A percentile compares a stretch with the other conserved stretches of the same genome.
Conservation (phyloP, 768 basidiomycete genomes). For the Daedalea quercina region DNA sequence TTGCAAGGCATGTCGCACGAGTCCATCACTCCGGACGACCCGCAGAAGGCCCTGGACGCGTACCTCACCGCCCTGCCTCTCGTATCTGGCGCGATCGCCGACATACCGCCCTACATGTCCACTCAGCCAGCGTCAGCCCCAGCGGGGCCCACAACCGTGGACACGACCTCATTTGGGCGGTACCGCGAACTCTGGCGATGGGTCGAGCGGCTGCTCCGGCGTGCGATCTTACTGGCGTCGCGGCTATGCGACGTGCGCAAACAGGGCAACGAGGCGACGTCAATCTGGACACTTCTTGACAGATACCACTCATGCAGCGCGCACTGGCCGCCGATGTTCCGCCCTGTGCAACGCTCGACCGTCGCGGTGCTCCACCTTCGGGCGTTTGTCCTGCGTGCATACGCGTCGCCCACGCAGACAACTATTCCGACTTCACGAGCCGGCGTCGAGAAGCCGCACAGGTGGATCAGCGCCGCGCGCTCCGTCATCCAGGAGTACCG, state of each 20-base stretch:
- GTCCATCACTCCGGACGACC: conserved; percentile 41
- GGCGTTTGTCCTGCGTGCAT: conserved; percentile 51
- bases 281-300: conserved; percentile 57
- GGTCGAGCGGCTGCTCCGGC: conserved; percentile 76
- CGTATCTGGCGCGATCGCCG: conserved; percentile 40
- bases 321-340: conserved; percentile 77
- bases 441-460: conserved; percentile 28
- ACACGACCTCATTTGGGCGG: conserved; percentile 49
- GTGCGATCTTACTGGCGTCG: conserved; percentile 65
- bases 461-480: conserved; percentile 62
- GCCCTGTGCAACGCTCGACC: conserved; percentile 66
- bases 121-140: conserved; percentile 23
- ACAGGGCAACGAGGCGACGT: conserved; percentile 28
- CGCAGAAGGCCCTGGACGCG: conserved; percentile 43
- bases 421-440: conserved; percentile 15
- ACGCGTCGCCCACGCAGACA: conserved; percentile 11
- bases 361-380: conserved; percentile 68
- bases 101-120: conserved; percentile 29
- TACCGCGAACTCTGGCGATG: conserved; percentile 85
- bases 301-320: conserved; percentile 55
- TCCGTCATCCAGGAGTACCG: conserved; percentile 69
- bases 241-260: conserved; percentile 32
- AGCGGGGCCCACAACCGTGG: conserved; percentile 26
- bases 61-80: conserved; percentile 54
- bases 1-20: conserved; percentile 78